Evolutionary conservation across 83 land plant genomes (phyloP).

Genomic region (Thuja plicata): DNA sequence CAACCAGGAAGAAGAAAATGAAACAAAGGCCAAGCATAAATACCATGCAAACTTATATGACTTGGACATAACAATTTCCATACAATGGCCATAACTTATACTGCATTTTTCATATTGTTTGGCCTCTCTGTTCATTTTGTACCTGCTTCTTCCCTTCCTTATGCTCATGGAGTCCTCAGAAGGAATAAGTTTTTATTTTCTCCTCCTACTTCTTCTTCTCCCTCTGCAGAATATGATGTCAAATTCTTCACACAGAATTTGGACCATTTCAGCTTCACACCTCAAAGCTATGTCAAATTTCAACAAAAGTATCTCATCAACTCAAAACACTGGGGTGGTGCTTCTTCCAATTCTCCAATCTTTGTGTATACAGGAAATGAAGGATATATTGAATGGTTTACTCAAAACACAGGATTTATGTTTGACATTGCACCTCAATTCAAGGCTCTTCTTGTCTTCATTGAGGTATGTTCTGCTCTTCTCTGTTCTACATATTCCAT

Average conservation of each 20-base stretch:
- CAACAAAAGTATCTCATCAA: slow-evolving; percentile 70
- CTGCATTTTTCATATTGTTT: not conserved
- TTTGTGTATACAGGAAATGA: slow-evolving; percentile 85
- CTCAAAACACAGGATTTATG: slow-evolving; percentile 83
- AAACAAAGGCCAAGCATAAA: no score
- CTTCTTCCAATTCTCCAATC: slow-evolving; percentile 53
- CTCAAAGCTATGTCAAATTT: slow-evolving; percentile 38
- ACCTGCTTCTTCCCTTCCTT: not conserved
- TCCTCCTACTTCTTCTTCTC: not conserved
- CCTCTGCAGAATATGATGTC: not conserved
- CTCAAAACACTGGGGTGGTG: slow-evolving; percentile 59
- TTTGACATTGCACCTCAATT: slow-evolving; percentile 83
- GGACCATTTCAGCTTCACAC: slow-evolving; percentile 20
- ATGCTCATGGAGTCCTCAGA: not conserved
- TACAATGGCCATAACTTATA: not conserved
- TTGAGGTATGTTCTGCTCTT: slow-evolving; percentile 55
- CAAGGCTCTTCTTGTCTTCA: slow-evolving; percentile 73
- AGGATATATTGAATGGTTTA: slow-evolving; percentile 86
- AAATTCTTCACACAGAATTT: slow-evolving; percentile 12
- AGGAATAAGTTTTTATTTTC: not conserved
- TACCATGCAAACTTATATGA: no score
- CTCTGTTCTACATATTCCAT: no score
- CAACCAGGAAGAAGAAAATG: no score
- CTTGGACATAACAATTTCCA: no score
- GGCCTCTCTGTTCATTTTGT: not conserved